phyloP scores from a whole-genome alignment of 257 asterid genomes.

The Sherardia arvensis region DNA sequence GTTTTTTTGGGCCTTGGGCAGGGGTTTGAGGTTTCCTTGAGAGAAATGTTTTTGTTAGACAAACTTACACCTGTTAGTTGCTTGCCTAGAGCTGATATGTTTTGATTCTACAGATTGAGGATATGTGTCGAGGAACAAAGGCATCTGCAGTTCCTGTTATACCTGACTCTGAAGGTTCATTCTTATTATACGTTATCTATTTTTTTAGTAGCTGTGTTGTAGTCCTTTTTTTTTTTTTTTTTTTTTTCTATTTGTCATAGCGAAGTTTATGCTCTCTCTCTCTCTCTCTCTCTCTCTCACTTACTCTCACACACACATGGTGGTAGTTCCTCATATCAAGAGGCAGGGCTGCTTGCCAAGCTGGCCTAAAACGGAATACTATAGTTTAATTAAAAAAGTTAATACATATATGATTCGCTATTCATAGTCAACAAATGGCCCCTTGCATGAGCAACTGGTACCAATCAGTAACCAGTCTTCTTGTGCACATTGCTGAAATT shows the following conservation, averaged over 20 bases:
- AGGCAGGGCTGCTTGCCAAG: too few relatives aligned
- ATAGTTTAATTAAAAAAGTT: too few relatives aligned
- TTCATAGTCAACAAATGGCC: not conserved
- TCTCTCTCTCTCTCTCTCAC: not conserved
- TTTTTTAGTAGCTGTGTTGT: not conserved
- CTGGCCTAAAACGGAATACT: too few relatives aligned
- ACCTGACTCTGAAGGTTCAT: conserved; percentile 88
- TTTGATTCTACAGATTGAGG: conserved; percentile 63
- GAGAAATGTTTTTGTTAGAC: not conserved
- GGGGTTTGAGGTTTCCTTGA: not conserved
- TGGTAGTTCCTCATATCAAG: too few relatives aligned
- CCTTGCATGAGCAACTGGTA: not conserved
- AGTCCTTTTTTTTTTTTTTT: too few relatives aligned
- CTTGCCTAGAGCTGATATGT: conserved; percentile 1
- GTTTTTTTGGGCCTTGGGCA: not conserved
- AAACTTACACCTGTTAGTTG: not conserved
- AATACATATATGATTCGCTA: too few relatives aligned
- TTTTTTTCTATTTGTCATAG: not conserved
- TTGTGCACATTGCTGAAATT: too few relatives aligned
- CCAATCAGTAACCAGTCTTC: not conserved
- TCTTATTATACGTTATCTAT: not conserved
- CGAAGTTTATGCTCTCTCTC: not conserved
- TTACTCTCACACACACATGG: too few relatives aligned
- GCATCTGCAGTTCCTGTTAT: conserved; percentile 88
- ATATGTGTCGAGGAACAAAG: conserved; percentile 69